phyloP scores from a whole-genome alignment of 202 grass and related monocot species.

The Thinopyrum obtusiflorum region DNA sequence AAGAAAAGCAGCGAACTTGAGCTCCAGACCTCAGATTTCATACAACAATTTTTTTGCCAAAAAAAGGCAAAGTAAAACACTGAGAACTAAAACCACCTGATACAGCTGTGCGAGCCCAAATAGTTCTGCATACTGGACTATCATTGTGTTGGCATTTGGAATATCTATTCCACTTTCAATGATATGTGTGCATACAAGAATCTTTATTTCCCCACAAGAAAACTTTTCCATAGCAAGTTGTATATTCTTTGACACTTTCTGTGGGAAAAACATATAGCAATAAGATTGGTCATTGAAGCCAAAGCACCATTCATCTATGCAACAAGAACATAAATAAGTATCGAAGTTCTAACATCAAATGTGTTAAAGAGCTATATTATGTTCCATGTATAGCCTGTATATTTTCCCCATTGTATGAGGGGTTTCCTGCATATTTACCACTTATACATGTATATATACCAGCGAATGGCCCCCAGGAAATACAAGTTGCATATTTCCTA shows the following conservation, averaged over 20 bases:
- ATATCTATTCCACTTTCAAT: conserved; percentile 98
- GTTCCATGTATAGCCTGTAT: no score
- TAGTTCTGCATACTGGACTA: conserved; percentile 80
- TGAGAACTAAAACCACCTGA: conserved; percentile 63
- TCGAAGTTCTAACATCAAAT: conserved; percentile 6
- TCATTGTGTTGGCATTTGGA: conserved; percentile 87
- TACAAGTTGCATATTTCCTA: no score
- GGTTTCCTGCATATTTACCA: no score
- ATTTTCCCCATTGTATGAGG: no score
- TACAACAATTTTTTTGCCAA: not conserved
- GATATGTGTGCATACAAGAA: conserved; percentile 93
- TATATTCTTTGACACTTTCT: conserved; percentile 79
- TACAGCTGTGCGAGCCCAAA: conserved; percentile 93
- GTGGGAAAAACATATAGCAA: conserved; percentile 22
- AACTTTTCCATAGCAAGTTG: conserved; percentile 84
- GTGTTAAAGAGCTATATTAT: not conserved
- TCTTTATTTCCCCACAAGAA: conserved; percentile 62
- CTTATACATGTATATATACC: no score
- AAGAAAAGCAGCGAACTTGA: conserved; percentile 31
- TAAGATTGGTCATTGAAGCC: conserved; percentile 11
- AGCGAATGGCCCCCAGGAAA: no score
- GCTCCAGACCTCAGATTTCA: conserved; percentile 2
- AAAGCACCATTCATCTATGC: conserved; percentile 18
- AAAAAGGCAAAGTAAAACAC: conserved; percentile 1
- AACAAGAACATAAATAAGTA: conserved; percentile 36